Evolutionary conservation across 768 basidiomycete species (phyloP).

Genomic region (Hortiboletus campestris): DNA sequence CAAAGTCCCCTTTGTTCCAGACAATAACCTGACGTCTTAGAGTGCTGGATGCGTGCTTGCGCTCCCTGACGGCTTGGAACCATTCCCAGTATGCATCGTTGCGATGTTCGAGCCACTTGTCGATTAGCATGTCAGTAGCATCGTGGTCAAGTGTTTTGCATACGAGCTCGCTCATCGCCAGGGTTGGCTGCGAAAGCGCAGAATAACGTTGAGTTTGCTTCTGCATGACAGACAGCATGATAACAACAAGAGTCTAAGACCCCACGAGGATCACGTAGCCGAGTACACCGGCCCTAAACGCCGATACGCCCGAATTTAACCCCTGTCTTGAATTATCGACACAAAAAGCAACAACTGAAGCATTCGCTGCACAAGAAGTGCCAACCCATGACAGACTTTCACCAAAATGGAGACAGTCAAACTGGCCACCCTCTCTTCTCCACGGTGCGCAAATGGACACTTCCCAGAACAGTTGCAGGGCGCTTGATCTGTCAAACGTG

Average conservation of each 20-base stretch:
- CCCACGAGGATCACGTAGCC: background rate
- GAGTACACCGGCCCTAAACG: slow-evolving; percentile 28
- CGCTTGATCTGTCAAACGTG: slow-evolving; percentile 17
- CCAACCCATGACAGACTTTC: background rate
- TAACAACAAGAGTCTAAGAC: background rate
- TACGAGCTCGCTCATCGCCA: slow-evolving; percentile 76
- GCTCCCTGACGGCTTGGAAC: slow-evolving; percentile 69
- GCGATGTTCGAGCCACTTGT: slow-evolving; percentile 80
- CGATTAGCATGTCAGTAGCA: slow-evolving; percentile 74
- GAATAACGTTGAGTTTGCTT: slow-evolving; percentile 47
- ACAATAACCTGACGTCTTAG: slow-evolving; percentile 49
- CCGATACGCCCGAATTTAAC: slow-evolving; percentile 8
- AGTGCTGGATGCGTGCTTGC: slow-evolving; percentile 54
- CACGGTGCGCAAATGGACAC: slow-evolving; percentile 11
- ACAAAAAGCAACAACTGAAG: background rate
- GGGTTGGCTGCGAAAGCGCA: slow-evolving; percentile 59
- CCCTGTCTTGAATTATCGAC: slow-evolving; percentile 1
- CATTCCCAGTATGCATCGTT: slow-evolving; percentile 76
- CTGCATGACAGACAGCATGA: slow-evolving; percentile 22
- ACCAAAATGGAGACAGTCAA: background rate
- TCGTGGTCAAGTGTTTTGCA: slow-evolving; percentile 77
- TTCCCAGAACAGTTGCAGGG: background rate
- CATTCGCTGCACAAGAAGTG: background rate
- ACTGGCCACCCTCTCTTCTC: background rate
- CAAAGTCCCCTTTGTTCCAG: slow-evolving; percentile 69